phyloP scores from a whole-genome alignment of 1,284 basidiomycete genomes.

The Meira miltonrushii region DNA sequence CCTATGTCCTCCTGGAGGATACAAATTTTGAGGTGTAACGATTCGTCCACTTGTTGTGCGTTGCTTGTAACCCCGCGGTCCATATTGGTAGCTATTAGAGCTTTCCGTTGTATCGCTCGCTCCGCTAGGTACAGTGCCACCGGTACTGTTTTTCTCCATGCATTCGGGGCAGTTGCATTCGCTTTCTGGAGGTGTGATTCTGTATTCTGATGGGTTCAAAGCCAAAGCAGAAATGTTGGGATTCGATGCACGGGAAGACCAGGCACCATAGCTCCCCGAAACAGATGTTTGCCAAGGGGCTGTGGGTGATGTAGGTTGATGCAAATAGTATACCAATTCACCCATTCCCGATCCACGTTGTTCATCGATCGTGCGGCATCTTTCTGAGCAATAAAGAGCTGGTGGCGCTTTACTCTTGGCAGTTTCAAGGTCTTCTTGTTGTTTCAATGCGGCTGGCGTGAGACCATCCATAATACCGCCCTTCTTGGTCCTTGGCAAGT shows the following conservation, averaged over 20 bases:
- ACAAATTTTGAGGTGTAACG: constrained; percentile 32
- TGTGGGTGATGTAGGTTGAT: constrained; percentile 21
- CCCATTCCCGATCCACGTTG: constrained; percentile 31
- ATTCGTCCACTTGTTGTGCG: constrained; percentile 38
- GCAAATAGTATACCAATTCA: constrained; percentile 32
- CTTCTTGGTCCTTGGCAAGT: constrained; percentile 18
- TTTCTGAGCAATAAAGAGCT: constrained; percentile 43
- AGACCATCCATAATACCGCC: constrained; percentile 34
- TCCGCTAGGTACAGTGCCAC: constrained; percentile 38
- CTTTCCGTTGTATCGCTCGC: constrained; percentile 44
- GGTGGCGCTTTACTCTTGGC: constrained; percentile 26
- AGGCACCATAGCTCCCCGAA: constrained; percentile 7
- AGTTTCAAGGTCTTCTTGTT: constrained; percentile 28
- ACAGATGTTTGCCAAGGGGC: constrained; percentile 12
- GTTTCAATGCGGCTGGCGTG: constrained; percentile 29
- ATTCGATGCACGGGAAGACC: constrained; percentile 14
- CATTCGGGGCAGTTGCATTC: constrained; percentile 39
- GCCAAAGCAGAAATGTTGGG: constrained; percentile 22
- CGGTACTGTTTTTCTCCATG: constrained; percentile 32
- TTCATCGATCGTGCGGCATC: constrained; percentile 40
- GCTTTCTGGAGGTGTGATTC: constrained; percentile 31
- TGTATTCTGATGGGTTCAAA: constrained; percentile 1
- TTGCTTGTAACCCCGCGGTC: constrained; percentile 20
- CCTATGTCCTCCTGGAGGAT: constrained; percentile 21
- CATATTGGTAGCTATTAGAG: constrained; percentile 29